phyloP scores from a whole-genome alignment of 2,329 filamentous ascomycete genomes.

The Capronia epimyces region DNA sequence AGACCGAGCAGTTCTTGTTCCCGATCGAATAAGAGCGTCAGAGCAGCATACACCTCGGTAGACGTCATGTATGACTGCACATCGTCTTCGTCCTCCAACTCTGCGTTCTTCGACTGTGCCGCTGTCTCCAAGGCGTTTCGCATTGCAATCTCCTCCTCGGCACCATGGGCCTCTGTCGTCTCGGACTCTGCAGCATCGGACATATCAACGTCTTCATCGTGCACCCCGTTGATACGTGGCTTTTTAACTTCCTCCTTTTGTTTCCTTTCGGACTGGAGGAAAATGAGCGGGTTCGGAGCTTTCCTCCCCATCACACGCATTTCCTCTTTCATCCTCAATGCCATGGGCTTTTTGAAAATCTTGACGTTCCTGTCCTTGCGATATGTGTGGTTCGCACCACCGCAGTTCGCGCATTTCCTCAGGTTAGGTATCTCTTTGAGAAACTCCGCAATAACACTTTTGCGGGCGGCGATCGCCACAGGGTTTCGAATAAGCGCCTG shows the following conservation, averaged over 20 bases:
- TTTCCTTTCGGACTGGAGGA: constrained; percentile 48
- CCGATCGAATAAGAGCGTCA: constrained; percentile 75
- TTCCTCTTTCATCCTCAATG: constrained; percentile 68
- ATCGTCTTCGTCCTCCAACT: constrained; percentile 39
- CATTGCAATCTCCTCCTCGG: constrained; percentile 55
- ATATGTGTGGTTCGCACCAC: constrained; percentile 68
- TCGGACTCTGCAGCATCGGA: constrained; percentile 41
- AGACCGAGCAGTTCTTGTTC: constrained; percentile 78
- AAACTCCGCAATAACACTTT: constrained; percentile 74
- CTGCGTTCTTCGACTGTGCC: constrained; percentile 27
- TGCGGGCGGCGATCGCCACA: constrained; percentile 69
- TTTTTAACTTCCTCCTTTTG: constrained; percentile 35
- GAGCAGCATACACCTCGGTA: constrained; percentile 72
- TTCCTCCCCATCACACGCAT: constrained; percentile 65
- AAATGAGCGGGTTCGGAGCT: constrained; percentile 63
- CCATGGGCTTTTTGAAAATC: constrained; percentile 76
- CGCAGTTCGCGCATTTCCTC: constrained; percentile 64
- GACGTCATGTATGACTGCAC: constrained; percentile 72
- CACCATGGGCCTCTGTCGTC: constrained; percentile 51
- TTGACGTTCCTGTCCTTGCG: constrained; percentile 89
- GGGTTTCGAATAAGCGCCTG: constrained; percentile 67
- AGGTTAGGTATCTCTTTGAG: constrained; percentile 64
- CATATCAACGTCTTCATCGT: constrained; percentile 48
- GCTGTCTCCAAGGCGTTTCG: constrained; percentile 40
- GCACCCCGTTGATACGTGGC: constrained; percentile 22